Evolutionary conservation across 495 filamentous ascomycete species (phyloP).

Genomic region (Cryomyces antarcticus): DNA sequence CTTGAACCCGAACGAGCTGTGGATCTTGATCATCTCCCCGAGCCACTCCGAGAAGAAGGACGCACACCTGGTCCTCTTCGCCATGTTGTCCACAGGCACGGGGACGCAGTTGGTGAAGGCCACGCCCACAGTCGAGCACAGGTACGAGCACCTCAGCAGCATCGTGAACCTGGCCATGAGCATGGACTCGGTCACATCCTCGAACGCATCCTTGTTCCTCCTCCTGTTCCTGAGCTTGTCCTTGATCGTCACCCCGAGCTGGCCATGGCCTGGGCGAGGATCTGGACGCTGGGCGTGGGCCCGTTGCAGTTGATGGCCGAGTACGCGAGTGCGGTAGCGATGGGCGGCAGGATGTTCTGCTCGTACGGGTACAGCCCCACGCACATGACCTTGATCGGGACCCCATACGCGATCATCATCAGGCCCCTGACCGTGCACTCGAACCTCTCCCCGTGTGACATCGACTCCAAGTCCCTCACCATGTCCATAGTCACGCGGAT

Average conservation of each 20-base stretch:
- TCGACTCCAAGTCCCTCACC: neutral
- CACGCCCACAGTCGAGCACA: neutral
- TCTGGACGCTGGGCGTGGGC: neutral
- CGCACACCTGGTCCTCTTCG: neutral
- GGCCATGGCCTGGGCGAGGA: neutral
- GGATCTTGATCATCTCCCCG: neutral
- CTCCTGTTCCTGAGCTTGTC: neutral
- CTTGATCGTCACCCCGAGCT: neutral
- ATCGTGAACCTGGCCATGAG: constrained; percentile 1
- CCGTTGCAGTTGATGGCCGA: neutral
- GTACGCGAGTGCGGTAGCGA: neutral
- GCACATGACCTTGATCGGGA: neutral
- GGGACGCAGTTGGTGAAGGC: constrained; percentile 1
- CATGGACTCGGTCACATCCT: neutral
- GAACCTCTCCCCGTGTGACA: neutral
- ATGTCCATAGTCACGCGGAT: neutral
- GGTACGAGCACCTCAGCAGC: neutral
- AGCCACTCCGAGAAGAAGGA: constrained; percentile 1
- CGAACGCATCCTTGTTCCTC: neutral
- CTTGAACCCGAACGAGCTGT: neutral
- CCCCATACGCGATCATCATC: neutral
- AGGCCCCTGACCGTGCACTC: neutral
- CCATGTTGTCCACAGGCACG: neutral
- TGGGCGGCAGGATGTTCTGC: neutral
- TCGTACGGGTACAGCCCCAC: neutral